phyloP scores from a whole-genome alignment of 768 basidiomycete species.

The Rubroboletus satanas region DNA sequence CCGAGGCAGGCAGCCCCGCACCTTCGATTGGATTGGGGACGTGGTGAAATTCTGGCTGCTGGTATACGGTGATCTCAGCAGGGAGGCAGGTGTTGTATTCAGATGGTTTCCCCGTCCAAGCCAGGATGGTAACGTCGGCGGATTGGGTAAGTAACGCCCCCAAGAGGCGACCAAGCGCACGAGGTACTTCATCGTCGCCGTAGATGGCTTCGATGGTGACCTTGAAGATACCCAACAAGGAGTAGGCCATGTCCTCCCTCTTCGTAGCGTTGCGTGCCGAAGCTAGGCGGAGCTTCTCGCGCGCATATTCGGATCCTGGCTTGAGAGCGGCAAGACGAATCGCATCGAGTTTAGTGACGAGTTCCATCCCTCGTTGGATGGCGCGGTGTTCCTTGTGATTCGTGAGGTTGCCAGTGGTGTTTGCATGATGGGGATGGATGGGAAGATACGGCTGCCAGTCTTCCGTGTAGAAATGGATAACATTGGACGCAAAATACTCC shows the following conservation, averaged over 20 bases:
- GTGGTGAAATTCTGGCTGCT: neutral
- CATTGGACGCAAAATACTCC: slow-evolving; percentile 21
- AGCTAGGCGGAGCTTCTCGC: slow-evolving; percentile 22
- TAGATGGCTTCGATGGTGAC: neutral
- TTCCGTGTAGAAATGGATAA: slow-evolving; percentile 21
- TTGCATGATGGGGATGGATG: neutral
- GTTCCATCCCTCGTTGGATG: slow-evolving; percentile 16
- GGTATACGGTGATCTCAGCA: slow-evolving; percentile 14
- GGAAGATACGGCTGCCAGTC: slow-evolving; percentile 23
- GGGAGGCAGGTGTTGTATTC: slow-evolving; percentile 24
- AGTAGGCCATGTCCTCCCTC: slow-evolving; percentile 26
- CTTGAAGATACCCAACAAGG: slow-evolving; percentile 8
- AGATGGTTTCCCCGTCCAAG: slow-evolving; percentile 16
- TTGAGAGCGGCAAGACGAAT: neutral
- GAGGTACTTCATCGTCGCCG: neutral
- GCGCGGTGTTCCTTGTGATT: slow-evolving; percentile 10
- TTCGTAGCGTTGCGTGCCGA: slow-evolving; percentile 16
- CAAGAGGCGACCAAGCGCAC: neutral
- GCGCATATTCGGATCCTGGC: slow-evolving; percentile 6
- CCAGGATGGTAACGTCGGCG: slow-evolving; percentile 13
- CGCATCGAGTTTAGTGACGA: slow-evolving; percentile 10
- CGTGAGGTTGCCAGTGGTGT: neutral
- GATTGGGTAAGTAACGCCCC: slow-evolving; percentile 5
- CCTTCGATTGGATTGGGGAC: neutral
- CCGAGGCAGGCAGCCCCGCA: neutral